phyloP scores from a whole-genome alignment of 306 rosid species.

The Astragalus glycyphyllos region DNA sequence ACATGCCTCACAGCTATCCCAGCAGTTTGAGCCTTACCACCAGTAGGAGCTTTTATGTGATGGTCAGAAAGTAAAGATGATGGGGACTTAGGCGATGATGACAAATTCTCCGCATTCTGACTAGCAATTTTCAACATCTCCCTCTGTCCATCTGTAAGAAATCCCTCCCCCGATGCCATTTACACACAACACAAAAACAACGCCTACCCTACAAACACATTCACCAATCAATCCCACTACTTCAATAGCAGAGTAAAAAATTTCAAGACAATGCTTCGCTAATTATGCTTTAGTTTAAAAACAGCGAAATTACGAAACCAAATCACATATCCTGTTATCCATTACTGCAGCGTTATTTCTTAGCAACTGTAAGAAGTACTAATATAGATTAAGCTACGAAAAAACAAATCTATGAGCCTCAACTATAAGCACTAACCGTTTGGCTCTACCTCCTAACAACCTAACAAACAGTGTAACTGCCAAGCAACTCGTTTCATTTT shows the following conservation, averaged over 20 bases:
- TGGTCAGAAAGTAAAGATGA: conserved; percentile 74
- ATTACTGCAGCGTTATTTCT: background rate
- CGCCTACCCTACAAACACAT: conserved; percentile 25
- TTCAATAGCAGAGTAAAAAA: background rate
- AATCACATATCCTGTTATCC: background rate
- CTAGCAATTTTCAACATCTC: conserved; percentile 75
- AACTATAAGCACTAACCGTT: conserved; percentile 8
- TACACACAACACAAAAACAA: conserved; percentile 5
- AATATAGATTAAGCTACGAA: background rate
- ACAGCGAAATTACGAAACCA: background rate
- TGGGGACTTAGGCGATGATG: conserved; percentile 93
- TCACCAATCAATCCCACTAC: conserved; percentile 27
- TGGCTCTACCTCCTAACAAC: background rate
- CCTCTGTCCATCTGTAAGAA: conserved; percentile 91
- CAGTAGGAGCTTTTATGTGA: conserved; percentile 73
- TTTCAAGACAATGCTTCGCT: background rate
- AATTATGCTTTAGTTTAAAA: background rate
- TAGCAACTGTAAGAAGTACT: background rate
- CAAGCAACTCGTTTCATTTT: background rate
- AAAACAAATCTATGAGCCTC: background rate
- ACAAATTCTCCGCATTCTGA: conserved; percentile 73
- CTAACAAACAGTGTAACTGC: background rate
- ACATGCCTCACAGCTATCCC: conserved; percentile 84
- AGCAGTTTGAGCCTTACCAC: conserved; percentile 80
- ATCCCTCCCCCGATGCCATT: conserved; percentile 94